A percentile compares a stretch with the other conserved stretches of the same genome.
Evolutionary conservation across 768 basidiomycete species (phyloP).

Genomic region (Filobasidium floriforme): DNA sequence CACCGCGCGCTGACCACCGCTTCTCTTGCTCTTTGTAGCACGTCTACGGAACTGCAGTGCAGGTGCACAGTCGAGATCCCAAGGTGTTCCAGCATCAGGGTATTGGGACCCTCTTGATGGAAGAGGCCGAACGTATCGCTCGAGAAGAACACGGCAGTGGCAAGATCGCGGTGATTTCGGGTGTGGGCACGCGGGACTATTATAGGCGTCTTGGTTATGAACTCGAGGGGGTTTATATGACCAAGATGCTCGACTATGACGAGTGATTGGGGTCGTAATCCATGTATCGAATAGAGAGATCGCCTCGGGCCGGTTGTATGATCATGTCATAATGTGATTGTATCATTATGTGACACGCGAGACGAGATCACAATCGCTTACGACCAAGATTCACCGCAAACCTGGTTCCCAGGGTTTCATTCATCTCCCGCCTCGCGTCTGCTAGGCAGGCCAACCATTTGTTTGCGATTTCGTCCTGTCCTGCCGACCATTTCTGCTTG

Average conservation of each 20-base stretch:
- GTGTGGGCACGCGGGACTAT: constrained; percentile 96
- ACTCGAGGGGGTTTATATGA: constrained; percentile 97
- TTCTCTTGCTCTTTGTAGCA: constrained; percentile 19
- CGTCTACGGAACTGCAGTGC: constrained; percentile 96
- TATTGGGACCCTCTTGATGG: constrained; percentile 95
- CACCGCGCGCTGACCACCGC: not conserved
- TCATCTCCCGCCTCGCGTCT: not conserved
- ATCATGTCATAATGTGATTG: too few species aligned
- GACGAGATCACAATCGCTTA: too few species aligned
- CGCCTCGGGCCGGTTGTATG: too few species aligned
- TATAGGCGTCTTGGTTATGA: constrained; percentile 90
- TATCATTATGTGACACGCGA: too few species aligned
- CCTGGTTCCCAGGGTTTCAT: not conserved
- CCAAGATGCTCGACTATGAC: constrained; percentile 52
- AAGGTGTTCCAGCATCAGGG: constrained; percentile 99
- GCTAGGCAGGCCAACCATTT: not conserved
- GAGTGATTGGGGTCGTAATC: not conserved
- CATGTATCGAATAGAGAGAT: too few species aligned
- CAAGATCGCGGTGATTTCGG: constrained; percentile 95
- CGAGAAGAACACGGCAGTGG: constrained; percentile 91
- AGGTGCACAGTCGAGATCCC: constrained; percentile 92
- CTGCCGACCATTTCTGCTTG: not conserved
- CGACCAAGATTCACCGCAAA: not conserved
- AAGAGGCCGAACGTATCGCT: constrained; percentile 97
- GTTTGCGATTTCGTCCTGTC: not conserved